Evolutionary conservation across 768 basidiomycete genomes (phyloP).

Genomic region (Cyclocybe cylindracea): DNA sequence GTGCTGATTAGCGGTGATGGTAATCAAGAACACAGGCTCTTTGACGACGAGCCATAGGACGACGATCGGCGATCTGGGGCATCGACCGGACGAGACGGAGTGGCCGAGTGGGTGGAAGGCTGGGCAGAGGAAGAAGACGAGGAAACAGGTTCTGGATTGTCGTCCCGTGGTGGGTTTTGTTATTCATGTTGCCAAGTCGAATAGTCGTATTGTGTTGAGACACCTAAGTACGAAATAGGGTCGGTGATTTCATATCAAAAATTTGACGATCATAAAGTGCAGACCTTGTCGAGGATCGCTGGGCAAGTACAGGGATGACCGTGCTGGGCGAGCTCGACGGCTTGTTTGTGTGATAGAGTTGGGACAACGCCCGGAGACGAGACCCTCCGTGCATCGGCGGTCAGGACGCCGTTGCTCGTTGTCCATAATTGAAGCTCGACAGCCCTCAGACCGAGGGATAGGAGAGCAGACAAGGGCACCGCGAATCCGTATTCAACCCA

Average conservation of each 20-base stretch:
- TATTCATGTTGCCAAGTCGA: not conserved
- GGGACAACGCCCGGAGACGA: conserved; percentile 84
- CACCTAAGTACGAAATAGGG: not conserved
- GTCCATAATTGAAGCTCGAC: conserved; percentile 96
- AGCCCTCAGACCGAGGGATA: conserved; percentile 81
- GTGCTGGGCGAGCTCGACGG: conserved; percentile 92
- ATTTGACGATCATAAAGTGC: not conserved
- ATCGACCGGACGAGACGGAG: not conserved
- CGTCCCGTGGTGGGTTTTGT: not conserved
- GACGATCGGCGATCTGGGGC: not conserved
- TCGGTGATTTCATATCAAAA: too few species aligned
- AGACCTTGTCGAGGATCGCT: not conserved
- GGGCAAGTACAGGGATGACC: conserved; percentile 63
- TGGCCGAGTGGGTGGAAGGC: not conserved
- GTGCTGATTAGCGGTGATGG: not conserved
- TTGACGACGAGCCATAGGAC: conserved; percentile 6
- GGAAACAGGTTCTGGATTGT: not conserved
- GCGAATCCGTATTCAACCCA: conserved; percentile 95
- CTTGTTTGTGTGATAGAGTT: conserved; percentile 89
- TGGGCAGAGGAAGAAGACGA: too few species aligned
- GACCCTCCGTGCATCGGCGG: conserved; percentile 91
- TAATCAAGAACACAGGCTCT: conserved; percentile 3
- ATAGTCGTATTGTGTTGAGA: not conserved
- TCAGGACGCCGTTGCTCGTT: conserved; percentile 94
- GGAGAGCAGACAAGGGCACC: conserved; percentile 83